Conservation (phyloP, 2,329 filamentous ascomycete species). For the Iodosphaeria phyllophila region DNA sequence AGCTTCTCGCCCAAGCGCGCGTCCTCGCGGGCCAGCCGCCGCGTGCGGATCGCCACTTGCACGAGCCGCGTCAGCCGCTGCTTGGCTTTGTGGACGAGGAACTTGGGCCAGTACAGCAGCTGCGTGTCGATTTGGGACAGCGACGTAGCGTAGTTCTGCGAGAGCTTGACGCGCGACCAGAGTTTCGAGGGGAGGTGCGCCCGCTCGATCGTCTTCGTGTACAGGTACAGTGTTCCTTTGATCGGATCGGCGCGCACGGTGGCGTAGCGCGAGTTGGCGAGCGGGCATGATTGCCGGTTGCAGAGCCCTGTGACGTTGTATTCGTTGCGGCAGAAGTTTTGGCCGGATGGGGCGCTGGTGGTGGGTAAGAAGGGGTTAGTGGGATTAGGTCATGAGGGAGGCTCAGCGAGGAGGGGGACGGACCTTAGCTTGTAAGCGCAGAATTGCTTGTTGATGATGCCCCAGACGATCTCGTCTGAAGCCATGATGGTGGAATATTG, state of each 20-base stretch:
- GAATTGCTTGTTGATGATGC: slow-evolving; percentile 79
- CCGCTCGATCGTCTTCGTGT: slow-evolving; percentile 90
- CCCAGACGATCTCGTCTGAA: slow-evolving; percentile 94
- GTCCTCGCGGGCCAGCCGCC: slow-evolving; percentile 64
- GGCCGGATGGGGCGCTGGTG: slow-evolving; percentile 68
- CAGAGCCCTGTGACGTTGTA: slow-evolving; percentile 49
- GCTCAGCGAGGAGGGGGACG: slow-evolving; percentile 11
- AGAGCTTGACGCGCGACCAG: slow-evolving; percentile 87
- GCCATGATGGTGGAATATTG: slow-evolving; percentile 58
- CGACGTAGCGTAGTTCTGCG: slow-evolving; percentile 78
- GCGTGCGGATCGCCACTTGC: slow-evolving; percentile 41
- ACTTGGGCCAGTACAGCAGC: slow-evolving; percentile 88
- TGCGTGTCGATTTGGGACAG: slow-evolving; percentile 73
- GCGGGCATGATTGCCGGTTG: slow-evolving; percentile 42
- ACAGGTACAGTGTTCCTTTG: slow-evolving; percentile 75
- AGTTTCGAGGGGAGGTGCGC: slow-evolving; percentile 74
- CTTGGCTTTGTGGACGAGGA: slow-evolving; percentile 86
- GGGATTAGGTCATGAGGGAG: background rate
- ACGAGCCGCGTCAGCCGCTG: slow-evolving; percentile 82
- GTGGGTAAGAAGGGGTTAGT: slow-evolving; percentile 15
- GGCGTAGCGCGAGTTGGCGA: slow-evolving; percentile 34
- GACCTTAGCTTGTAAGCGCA: slow-evolving; percentile 91
- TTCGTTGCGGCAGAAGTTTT: slow-evolving; percentile 92
- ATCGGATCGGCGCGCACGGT: slow-evolving; percentile 71
- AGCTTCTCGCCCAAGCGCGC: slow-evolving; percentile 75